Base-by-base conservation (phyloP, 495 filamentous ascomycete genomes). In the Gamarada debralockiae region DNA sequence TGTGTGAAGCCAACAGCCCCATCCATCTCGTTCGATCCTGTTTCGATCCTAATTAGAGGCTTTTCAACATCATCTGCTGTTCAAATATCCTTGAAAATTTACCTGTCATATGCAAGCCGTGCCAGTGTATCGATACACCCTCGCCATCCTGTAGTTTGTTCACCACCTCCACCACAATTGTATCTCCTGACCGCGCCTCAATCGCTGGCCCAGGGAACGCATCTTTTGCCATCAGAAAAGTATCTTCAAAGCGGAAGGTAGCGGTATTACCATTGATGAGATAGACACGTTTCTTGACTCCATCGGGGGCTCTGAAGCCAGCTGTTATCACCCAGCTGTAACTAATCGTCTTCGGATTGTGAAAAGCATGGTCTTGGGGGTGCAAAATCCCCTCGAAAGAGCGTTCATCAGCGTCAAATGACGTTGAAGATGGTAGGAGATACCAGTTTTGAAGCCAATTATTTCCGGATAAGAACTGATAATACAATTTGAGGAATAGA, bases 141-240 rank as follows among this genome's bases (percentile, higher is more conserved):
- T 80, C 75, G 22, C 65, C 57, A 0, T 6, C 18, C 10, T 50
- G 24, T 4, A 83, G 61, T 25, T 69, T 69, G 62, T 87, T 88
- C 20, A 66, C 71, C n/a, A 87, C 77, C 24, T 64, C 75, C 31
- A 86, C 64, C 23, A 77, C 52, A 37, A 87, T 68, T 25, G 57
- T 77, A 54, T 86, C 81, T n/a, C 82, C 82, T 76, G 80, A 83
- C 51, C 86, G 68, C 5, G 80, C 84, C 41, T 73, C 67, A 50
- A 88, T 71, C 8, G 72, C 79, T n/a, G 84, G 84, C 0, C 81
- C 78, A n/a, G 72, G 66, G 41, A 67, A 63, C 22, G 51, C 48
- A 9, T 15, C 37, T 39, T 15, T 20, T 20, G 18, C n/a, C 6
- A 39, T 6, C 37, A 39, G 37, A 7, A 5, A 3, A n/a, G 14